Evolutionary conservation across 2,329 filamentous ascomycete species (phyloP).

Genomic region (Stemphylium vesicarium): DNA sequence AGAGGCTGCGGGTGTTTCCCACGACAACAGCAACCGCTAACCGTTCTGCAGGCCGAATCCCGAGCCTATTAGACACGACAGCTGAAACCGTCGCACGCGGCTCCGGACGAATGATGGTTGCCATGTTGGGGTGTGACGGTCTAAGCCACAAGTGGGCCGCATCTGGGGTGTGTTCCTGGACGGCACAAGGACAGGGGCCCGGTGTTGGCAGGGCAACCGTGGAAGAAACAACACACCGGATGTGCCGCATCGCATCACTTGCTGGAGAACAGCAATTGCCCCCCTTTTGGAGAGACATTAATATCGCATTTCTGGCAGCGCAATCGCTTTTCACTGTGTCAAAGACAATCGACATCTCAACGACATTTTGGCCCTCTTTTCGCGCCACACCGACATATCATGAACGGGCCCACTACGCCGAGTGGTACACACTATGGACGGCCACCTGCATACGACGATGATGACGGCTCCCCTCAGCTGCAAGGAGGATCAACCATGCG

Average conservation of each 20-base stretch:
- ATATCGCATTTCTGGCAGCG: constrained; percentile 21
- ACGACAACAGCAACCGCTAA: constrained; percentile 2
- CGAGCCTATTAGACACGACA: constrained; percentile 5
- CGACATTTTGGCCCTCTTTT: not conserved
- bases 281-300: constrained; percentile 23
- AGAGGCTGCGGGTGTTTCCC: constrained; percentile 1
- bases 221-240: constrained; percentile 18
- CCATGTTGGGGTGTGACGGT: constrained; percentile 5
- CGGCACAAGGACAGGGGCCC: not conserved
- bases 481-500: constrained; percentile 57
- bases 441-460: constrained; percentile 56
- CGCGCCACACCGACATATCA: constrained; percentile 20
- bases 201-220: constrained; percentile 17
- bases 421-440: constrained; percentile 46
- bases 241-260: constrained; percentile 8
- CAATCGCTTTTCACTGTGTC: constrained; percentile 15
- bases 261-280: constrained; percentile 11
- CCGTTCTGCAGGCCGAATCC: not conserved
- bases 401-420: constrained; percentile 46
- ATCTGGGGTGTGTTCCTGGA: constrained; percentile 12
- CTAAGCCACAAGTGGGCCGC: constrained; percentile 10
- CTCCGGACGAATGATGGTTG: constrained; percentile 4
- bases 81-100: constrained; percentile 2
- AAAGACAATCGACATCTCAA: constrained; percentile 1
- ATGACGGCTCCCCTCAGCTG: constrained; percentile 42